Base-by-base conservation (phyloP, 1,139 yeast genomes). In the Saccharomycopsis hybrid region DNA sequence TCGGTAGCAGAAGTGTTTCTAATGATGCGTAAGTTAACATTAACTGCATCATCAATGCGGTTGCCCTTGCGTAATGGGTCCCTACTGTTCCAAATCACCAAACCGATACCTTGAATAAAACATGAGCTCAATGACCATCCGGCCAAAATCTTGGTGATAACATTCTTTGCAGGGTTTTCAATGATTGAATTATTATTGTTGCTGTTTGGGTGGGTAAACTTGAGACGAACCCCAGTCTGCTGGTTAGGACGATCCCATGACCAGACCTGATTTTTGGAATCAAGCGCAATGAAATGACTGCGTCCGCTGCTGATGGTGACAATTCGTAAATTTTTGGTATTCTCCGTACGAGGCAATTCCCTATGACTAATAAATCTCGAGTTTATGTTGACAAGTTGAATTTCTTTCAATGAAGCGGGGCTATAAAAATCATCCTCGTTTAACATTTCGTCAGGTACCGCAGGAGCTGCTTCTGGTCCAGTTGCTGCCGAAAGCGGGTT, bases 91-190 rank as follows among this genome's bases (percentile, higher is more conserved):
- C 92, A 85, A 13, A 78, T 72, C 0, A 80, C 71, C 40, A 85
- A 62, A 0, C 90, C 90, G 39, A 76, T 65, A 4, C 67, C 69
- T 28, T 68, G 68, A 2, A 80, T 65, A 47, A 72, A 70, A 32
- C 78, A 77, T 35, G 79, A 77, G 48, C 79, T 76, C 25, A 76
- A 65, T 52, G 77, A 73, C 94, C 94, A 85, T 0, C 94, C 95
- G 30, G 88, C 83, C 25, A 72, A 70, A 8, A 82, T 5, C 13
- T 33, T 43, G 37, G 35, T 11, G n/a, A 36, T 25, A 9, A 36
- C 41, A 35, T 49, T 48, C 5, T 9, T 31, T 31, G 29, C 37
- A 9, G 39, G 39, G 27, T 39, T 58, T 38, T 18, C 55, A 39
- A 28, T 48, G 41, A 11, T 29, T 43, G 18, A 46, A 50, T 11